Percentiles rank a stretch among this genome's conserved stretches.
These are phyloP conservation scores for Trichoderma reesei DNA, from an alignment of 495 filamentous ascomycete genomes.

Conservation along the genomic window DNA sequence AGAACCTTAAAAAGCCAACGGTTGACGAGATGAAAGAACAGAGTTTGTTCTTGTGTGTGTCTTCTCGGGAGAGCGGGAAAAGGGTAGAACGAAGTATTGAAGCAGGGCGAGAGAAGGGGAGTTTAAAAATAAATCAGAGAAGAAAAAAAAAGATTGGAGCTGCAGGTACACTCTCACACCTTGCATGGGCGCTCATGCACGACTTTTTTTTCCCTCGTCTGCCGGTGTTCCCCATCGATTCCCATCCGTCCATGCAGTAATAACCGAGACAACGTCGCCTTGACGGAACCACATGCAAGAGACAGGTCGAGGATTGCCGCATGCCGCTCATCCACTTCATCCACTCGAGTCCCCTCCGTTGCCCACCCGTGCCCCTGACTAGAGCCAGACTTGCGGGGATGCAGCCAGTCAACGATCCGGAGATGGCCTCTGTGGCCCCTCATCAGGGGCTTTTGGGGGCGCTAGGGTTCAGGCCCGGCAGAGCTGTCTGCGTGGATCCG, in stretches of 20 bases:
- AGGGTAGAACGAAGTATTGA: background rate
- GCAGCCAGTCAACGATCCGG: constrained; percentile 7
- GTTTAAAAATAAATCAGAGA: too few species aligned
- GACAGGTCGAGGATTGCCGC: background rate
- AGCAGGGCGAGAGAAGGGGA: background rate
- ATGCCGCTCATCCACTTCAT: background rate
- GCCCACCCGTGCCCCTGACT: constrained; percentile 1
- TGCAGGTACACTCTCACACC: too few species aligned
- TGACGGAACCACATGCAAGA: too few species aligned
- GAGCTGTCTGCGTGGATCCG: background rate
- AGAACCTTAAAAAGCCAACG: background rate
- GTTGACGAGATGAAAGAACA: constrained; percentile 2
- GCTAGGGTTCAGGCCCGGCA: constrained; percentile 3
- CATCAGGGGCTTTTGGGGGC: background rate
- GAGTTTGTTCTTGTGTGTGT: background rate
- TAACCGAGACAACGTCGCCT: background rate
- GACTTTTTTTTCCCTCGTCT: background rate
- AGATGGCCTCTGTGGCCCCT: background rate
- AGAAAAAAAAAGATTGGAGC: background rate
- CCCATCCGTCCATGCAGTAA: too few species aligned
- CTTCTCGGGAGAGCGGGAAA: background rate
- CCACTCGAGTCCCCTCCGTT: too few species aligned
- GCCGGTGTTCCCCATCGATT: background rate
- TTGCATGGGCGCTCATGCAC: background rate
- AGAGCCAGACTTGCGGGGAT: constrained; percentile 5